Evolutionary conservation across 495 filamentous ascomycete genomes (phyloP).

Genomic region (Penicillium soppii): DNA sequence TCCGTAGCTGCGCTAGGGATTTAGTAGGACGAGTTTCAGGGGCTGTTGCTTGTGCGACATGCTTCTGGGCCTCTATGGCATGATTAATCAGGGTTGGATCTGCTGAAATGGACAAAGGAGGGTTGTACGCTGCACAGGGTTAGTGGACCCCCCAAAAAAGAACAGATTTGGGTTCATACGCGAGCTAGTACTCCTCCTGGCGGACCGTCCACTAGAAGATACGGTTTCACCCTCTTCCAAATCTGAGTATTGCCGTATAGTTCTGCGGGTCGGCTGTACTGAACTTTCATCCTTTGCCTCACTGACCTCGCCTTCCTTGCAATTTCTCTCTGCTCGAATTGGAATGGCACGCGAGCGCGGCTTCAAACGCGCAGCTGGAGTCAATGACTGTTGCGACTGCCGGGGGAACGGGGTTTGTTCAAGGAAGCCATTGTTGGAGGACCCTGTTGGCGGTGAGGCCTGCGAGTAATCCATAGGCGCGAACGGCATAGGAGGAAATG

Average conservation of each 20-base stretch:
- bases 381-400: slow-evolving; percentile 1
- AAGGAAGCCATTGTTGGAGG: slow-evolving; percentile 11
- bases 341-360: no score
- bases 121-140: slow-evolving; percentile 41
- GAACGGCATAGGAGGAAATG: slow-evolving; percentile 28
- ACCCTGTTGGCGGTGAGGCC: slow-evolving; percentile 22
- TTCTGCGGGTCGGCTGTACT: background rate
- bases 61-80: slow-evolving; percentile 17
- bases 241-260: slow-evolving; percentile 11
- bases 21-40: slow-evolving; percentile 10
- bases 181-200: slow-evolving; percentile 35
- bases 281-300: slow-evolving; percentile 57
- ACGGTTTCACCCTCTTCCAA: slow-evolving; percentile 31
- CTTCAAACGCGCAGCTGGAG: slow-evolving; percentile 5
- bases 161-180: slow-evolving; percentile 23
- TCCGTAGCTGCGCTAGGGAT: slow-evolving; percentile 51
- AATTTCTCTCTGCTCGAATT: slow-evolving; percentile 19
- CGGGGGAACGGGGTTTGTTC: background rate
- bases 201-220: slow-evolving; percentile 22
- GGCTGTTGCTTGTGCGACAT: background rate
- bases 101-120: slow-evolving; percentile 30
- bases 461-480: slow-evolving; percentile 23
- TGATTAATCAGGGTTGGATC: slow-evolving; percentile 15
- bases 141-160: slow-evolving; percentile 18
- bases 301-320: slow-evolving; percentile 75